These are phyloP conservation scores for Daldinia concentrica DNA, from an alignment of 495 filamentous ascomycete species.

Conservation along the genomic window DNA sequence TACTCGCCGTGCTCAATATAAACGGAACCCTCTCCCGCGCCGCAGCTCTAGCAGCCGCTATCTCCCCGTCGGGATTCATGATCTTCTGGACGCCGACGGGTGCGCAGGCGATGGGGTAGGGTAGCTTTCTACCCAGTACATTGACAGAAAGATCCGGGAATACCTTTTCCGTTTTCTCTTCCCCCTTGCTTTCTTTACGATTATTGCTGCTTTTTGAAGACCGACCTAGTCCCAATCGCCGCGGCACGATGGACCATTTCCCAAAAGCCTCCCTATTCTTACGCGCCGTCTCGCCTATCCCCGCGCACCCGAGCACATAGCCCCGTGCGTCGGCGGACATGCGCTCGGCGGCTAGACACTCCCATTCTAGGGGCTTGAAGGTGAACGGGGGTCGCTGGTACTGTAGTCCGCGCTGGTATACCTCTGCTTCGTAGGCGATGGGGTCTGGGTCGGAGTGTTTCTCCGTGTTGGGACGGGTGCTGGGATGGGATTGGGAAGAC, in stretches of 20 bases:
- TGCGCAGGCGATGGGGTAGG: conserved; percentile 43
- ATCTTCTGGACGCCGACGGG: conserved; percentile 59
- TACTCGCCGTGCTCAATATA: neutral
- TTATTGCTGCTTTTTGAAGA: neutral
- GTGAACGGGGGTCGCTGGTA: neutral
- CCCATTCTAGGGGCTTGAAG: neutral
- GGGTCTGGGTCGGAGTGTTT: neutral
- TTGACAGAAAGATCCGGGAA: neutral
- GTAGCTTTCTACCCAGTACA: neutral
- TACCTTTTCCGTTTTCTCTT: neutral
- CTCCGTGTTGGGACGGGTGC: neutral
- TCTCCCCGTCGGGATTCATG: conserved; percentile 58
- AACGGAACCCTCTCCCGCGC: conserved; percentile 15
- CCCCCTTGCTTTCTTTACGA: no score
- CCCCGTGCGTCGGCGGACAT: neutral
- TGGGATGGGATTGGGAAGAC: neutral
- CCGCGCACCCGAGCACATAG: neutral
- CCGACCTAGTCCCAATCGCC: neutral
- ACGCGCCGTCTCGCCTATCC: neutral
- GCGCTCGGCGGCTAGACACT: neutral
- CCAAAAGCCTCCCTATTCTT: neutral
- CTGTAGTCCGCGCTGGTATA: neutral
- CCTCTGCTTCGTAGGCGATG: neutral
- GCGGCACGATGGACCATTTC: neutral
- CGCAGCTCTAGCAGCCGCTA: conserved; percentile 39